Evolutionary conservation across 345 rosid species (phyloP), one percentile per base, ranked within the genome.

Genomic region (Toxicodendron radicans): DNA sequence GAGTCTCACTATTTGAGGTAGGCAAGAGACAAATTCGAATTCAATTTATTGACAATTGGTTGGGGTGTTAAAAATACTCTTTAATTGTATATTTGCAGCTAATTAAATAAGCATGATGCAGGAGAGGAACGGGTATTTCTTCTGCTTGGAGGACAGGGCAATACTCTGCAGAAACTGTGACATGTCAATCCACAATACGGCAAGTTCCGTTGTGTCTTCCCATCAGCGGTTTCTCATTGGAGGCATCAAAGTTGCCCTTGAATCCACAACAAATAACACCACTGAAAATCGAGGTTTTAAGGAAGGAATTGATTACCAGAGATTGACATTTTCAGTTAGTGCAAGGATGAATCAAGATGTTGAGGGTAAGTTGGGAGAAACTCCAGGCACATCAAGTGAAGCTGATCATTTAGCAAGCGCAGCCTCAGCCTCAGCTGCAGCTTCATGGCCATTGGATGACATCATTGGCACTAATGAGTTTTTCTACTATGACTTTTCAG

Each of bases 81-180:
- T 27, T 27, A 27, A 27, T 27, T 0, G 30, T 27, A 27, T 27
- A 27, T 27, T 27, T 27, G 30, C 30, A 27, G 30, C 30, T 35
- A 35, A 35, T 35, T 35, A 35, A 43, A 20, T 66, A 45, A 35
- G 51, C 68, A 18, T 58, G 11, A 10, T 57, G 76, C 77, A 72
- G 77, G 79, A 52, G 43, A 63, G 52, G 13, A 76, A 59, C 45
- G 83, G 73, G 0, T 68, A 51, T 66, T 38, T 80, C 48, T 80
- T 80, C 72, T 80, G 80, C 78, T 76, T 80, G 78, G 75, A 80
- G 78, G 80, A 80, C 45, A 73, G 78, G 69, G 75, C 77, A 30
- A 48, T 80, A 21, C 41, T 80, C 23, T 80, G 80, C 73, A 68
- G 45, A 72, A 14, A 68, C 1, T 76, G 78, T 32, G 75, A 76